Base-by-base conservation (phyloP, 805 yeast genomes). In the Candida takata region DNA sequence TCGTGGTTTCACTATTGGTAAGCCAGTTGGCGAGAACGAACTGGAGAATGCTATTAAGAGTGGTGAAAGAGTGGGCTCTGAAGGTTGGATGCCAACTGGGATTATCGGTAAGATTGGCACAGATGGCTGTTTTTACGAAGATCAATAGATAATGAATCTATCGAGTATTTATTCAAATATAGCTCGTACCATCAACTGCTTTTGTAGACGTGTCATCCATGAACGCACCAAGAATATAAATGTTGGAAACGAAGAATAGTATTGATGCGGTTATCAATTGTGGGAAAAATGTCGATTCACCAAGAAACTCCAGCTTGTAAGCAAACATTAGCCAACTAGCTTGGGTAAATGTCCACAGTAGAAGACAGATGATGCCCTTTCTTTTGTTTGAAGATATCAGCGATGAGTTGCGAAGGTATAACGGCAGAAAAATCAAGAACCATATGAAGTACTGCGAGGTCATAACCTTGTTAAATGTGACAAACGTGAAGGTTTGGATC, bases 361-460 rank as follows among this genome's bases (percentile, higher is more conserved):
- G 38, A 2, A 75, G 41, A 27, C 72, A 62, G 0, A 58, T 11
- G 0, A 66, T 3, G 2, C 83, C 84, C 33, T 58, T 61, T 8
- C 31, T 32, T 32, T 55, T 54, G 4, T 49, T 36, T 0, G 36
- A 41, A 0, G 55, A 42, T 1, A 61, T 39, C 2, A 70, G 44
- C 3, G 49, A 55, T 0, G 85, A 65, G 8, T 61, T 53, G 3
- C 79, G 64, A 7, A 86, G 54, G 49, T 65, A 79, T 36, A 84
- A 74, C 2, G 98, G 97, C 29, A 90, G 57, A 45, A 88, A 75
- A 11, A 87, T 83, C 48, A 92, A 61, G 52, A 82, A 92, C 98
- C 98, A 92, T 43, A 90, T 75, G 59, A 92, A 92, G 60, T 92
- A 92, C 62, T 92, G 98, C 1, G 96, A 85, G 0, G 98, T 92